A percentile compares a stretch with the other conserved stretches of the same genome.
Evolutionary conservation across 106 monocot species (phyloP).

Genomic region (Narthecium ossifragum): DNA sequence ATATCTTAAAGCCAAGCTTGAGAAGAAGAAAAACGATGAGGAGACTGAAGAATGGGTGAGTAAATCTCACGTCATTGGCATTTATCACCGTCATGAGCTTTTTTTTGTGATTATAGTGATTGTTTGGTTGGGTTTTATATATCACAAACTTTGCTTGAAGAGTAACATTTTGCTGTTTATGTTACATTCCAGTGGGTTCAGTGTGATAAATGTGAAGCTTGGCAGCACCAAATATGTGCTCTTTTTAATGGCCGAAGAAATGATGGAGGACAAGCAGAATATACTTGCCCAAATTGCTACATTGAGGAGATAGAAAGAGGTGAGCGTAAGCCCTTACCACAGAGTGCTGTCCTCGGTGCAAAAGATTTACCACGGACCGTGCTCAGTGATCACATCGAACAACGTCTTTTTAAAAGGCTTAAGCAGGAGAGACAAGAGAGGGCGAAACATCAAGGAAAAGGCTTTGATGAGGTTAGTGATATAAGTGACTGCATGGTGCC

Average conservation of each 20-base stretch:
- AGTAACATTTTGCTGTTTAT: slow-evolving; percentile 1
- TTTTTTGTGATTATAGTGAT: background rate
- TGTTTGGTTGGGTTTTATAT: too few relatives aligned
- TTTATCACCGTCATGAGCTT: too few relatives aligned
- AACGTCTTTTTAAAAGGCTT: slow-evolving; percentile 62
- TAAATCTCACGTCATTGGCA: too few relatives aligned
- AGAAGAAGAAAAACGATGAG: slow-evolving; percentile 92
- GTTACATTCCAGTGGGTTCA: slow-evolving; percentile 79
- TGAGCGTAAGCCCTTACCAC: slow-evolving; percentile 80
- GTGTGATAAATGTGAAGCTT: slow-evolving; percentile 99
- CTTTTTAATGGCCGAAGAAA: slow-evolving; percentile 95
- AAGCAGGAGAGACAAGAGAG: slow-evolving; percentile 82
- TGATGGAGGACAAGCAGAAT: slow-evolving; percentile 97
- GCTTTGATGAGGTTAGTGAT: slow-evolving; percentile 68
- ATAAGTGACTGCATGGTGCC: background rate
- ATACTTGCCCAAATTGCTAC: slow-evolving; percentile 96
- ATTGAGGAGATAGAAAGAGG: slow-evolving; percentile 80
- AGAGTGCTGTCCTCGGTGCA: slow-evolving; percentile 97
- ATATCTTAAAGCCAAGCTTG: slow-evolving; percentile 61
- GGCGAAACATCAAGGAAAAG: slow-evolving; percentile 65
- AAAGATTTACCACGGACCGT: slow-evolving; percentile 90
- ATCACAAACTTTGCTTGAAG: too few relatives aligned
- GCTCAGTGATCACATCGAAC: slow-evolving; percentile 92
- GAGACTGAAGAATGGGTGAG: slow-evolving; percentile 97
- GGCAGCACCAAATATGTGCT: slow-evolving; percentile 99